Evolutionary conservation across 495 filamentous ascomycete species (phyloP).

Genomic region (Thermothielavioides terrestris): DNA sequence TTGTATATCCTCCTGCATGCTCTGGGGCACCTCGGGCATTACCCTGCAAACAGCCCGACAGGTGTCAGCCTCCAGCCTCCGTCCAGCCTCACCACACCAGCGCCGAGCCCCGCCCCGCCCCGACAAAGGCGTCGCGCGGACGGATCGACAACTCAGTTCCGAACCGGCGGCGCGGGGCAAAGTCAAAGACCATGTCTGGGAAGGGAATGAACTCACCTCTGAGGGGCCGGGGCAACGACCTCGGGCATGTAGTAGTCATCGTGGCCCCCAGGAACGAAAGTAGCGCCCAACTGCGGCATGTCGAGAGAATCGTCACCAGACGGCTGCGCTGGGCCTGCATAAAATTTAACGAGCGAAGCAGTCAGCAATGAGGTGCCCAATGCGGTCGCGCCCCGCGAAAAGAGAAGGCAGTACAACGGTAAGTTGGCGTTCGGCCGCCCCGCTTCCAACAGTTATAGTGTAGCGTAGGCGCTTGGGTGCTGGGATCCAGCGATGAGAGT

Average conservation of each 20-base stretch:
- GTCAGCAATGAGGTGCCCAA: constrained; percentile 16
- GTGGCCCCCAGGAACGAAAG: constrained; percentile 79
- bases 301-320: constrained; percentile 36
- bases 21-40: constrained; percentile 53
- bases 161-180: too few species aligned
- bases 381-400: constrained; percentile 9
- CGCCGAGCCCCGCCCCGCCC: constrained; percentile 9
- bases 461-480: not conserved
- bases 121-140: constrained; percentile 1
- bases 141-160: not conserved
- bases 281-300: constrained; percentile 59
- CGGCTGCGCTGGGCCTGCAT: constrained; percentile 34
- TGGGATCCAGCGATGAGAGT: constrained; percentile 6
- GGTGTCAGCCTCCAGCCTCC: constrained; percentile 19
- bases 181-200: too few species aligned
- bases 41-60: constrained; percentile 31
- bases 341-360: constrained; percentile 18
- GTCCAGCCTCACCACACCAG: constrained; percentile 5
- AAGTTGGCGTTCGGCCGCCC: not conserved
- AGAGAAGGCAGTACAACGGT: not conserved
- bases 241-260: constrained; percentile 81
- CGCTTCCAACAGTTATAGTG: constrained; percentile 4
- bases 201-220: constrained; percentile 57
- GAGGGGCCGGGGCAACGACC: constrained; percentile 62
- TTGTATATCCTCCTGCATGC: constrained; percentile 87